These are phyloP conservation scores for Cladosporium oxysporum DNA, from an alignment of 2,329 filamentous ascomycete genomes.

Conservation along the genomic window DNA sequence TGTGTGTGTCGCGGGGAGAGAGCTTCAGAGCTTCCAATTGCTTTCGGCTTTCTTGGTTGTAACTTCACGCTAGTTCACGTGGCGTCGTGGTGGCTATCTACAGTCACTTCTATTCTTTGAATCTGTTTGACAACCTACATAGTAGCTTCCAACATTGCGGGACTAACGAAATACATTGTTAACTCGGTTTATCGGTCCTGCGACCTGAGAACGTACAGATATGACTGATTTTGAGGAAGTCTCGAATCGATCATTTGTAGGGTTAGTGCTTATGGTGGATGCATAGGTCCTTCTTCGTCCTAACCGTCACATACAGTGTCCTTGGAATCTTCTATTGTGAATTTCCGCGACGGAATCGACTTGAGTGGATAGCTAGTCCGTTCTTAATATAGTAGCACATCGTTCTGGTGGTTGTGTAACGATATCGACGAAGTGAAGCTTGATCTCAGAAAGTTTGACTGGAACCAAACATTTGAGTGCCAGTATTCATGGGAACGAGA, in stretches of 20 bases:
- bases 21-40: background rate
- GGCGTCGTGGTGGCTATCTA: background rate
- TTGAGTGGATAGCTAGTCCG: background rate
- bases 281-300: background rate
- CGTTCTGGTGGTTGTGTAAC: background rate
- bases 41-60: background rate
- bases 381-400: background rate
- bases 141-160: background rate
- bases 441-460: background rate
- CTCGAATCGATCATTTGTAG: background rate
- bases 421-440: background rate
- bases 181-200: background rate
- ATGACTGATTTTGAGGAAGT: background rate
- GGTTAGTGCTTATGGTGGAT: background rate
- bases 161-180: too few relatives aligned
- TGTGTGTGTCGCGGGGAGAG: background rate
- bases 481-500: background rate
- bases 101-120: background rate
- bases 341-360: background rate
- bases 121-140: background rate
- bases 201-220: background rate
- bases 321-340: background rate
- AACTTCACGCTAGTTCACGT: background rate
- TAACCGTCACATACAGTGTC: background rate
- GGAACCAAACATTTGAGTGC: background rate